Conservation (phyloP, 306 rosid species). For the Arachis hypogaea region DNA sequence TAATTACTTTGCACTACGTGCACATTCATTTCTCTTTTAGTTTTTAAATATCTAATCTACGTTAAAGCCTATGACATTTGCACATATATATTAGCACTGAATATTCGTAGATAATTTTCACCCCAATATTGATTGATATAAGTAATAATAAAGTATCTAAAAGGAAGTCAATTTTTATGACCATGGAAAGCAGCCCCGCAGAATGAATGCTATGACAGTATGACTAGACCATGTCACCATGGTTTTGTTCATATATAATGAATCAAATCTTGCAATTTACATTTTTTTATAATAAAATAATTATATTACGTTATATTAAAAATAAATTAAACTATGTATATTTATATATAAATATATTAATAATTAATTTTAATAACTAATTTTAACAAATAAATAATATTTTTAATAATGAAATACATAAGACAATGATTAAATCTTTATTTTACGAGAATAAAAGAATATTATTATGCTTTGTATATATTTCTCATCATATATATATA, state of each 20-base stretch:
- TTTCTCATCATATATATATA: too few species aligned
- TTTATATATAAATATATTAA: too few species aligned
- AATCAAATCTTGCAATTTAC: not conserved
- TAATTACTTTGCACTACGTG: slow-evolving; percentile 10
- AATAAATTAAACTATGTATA: too few species aligned
- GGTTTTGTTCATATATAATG: not conserved
- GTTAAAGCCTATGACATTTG: not conserved
- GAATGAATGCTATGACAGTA: not conserved
- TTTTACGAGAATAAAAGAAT: too few species aligned
- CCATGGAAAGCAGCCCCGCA: slow-evolving; percentile 27
- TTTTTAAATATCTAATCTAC: not conserved
- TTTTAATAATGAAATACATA: too few species aligned
- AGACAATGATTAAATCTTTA: too few species aligned
- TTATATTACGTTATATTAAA: too few species aligned
- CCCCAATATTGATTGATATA: not conserved
- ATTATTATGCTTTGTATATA: too few species aligned
- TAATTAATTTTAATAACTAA: too few species aligned
- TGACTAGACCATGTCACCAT: not conserved
- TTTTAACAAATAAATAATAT: too few species aligned
- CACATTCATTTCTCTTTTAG: not conserved
- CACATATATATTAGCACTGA: not conserved
- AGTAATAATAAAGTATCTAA: not conserved
- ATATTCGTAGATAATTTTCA: not conserved
- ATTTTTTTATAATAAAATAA: too few species aligned
- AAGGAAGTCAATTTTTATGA: slow-evolving; percentile 31